phyloP scores from a whole-genome alignment of 345 rosid genomes.

The Eucalyptus cloeziana region DNA sequence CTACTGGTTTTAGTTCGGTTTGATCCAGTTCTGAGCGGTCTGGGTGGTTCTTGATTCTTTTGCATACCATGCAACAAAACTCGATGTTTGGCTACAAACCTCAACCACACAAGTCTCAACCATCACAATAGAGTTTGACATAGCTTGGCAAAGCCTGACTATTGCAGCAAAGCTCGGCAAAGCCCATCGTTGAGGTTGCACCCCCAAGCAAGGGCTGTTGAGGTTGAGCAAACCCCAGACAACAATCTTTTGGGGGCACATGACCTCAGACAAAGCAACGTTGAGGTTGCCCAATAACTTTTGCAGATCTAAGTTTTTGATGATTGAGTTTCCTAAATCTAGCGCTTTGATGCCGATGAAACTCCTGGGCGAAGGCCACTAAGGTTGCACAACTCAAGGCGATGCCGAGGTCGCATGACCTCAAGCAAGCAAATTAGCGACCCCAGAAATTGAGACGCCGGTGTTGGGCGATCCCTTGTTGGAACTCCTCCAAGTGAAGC shows the following conservation, averaged over 20 bases:
- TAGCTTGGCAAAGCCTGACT: neutral
- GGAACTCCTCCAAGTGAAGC: neutral
- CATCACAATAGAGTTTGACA: neutral
- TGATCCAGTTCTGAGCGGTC: rapidly evolving
- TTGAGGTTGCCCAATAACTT: neutral
- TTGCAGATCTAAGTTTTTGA: rapidly evolving
- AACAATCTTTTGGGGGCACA: rapidly evolving
- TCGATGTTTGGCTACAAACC: neutral
- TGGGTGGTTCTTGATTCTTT: no score
- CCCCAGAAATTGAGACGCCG: rapidly evolving
- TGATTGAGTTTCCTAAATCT: neutral
- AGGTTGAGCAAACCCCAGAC: neutral
- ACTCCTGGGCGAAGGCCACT: neutral
- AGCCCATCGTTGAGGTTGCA: neutral
- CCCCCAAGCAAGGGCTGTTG: neutral
- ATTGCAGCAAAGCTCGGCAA: rapidly evolving
- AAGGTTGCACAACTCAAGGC: no score
- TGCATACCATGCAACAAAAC: neutral
- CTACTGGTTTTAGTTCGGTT: rapidly evolving
- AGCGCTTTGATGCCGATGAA: rapidly evolving
- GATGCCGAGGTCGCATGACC: neutral
- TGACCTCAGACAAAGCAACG: neutral
- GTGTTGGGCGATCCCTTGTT: neutral
- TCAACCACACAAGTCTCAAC: neutral
- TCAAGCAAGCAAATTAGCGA: neutral